These are phyloP conservation scores for Thecaphora thlaspeos DNA, from an alignment of 1,284 basidiomycete species.

Conservation along the genomic window DNA sequence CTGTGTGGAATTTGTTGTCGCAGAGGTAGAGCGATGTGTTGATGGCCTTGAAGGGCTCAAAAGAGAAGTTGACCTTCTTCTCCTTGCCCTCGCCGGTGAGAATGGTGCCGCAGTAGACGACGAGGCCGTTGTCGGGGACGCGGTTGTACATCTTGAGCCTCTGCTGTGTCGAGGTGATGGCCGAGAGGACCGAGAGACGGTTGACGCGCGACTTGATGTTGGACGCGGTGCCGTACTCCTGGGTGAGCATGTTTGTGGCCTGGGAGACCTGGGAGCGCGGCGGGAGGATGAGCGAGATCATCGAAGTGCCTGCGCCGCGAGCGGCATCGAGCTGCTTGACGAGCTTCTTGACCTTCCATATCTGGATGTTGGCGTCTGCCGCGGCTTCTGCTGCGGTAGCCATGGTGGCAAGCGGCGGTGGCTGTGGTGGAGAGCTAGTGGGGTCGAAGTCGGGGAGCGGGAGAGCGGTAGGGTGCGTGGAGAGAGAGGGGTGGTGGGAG, in stretches of 20 bases:
- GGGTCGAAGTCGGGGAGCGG: too few species aligned
- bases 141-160: constrained; percentile 86
- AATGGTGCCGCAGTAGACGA: constrained; percentile 88
- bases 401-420: constrained; percentile 7
- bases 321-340: constrained; percentile 56
- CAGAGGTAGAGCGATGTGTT: constrained; percentile 95
- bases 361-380: constrained; percentile 54
- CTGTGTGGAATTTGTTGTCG: constrained; percentile 99
- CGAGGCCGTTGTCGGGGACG: constrained; percentile 93
- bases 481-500: too few species aligned
- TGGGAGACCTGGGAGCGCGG: constrained; percentile 96
- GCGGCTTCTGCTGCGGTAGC: constrained; percentile 21
- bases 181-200: constrained; percentile 91
- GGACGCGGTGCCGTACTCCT: constrained; percentile 80
- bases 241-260: constrained; percentile 90
- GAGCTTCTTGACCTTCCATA: constrained; percentile 92
- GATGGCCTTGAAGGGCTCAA: constrained; percentile 90
- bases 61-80: constrained; percentile 85
- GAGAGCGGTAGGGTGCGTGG: not conserved
- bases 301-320: constrained; percentile 81
- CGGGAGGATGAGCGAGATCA: constrained; percentile 97
- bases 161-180: constrained; percentile 99
- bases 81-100: constrained; percentile 94
- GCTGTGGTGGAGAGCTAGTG: too few species aligned
- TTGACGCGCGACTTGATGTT: constrained; percentile 99